phyloP scores from a whole-genome alignment of 169 alveolate genomes.

The Cryptosporidium sp. region DNA sequence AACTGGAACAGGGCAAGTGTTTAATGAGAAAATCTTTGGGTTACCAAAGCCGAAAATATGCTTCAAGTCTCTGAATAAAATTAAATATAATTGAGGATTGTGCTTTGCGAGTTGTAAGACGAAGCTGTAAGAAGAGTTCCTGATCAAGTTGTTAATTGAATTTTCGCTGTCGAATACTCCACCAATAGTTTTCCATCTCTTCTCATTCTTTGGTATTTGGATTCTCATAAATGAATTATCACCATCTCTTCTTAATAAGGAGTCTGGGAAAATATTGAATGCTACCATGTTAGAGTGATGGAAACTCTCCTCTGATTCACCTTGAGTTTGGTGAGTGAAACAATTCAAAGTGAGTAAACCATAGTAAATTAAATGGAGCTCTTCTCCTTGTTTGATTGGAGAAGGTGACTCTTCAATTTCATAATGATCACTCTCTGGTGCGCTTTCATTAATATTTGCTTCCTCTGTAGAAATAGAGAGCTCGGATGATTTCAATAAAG shows the following conservation, averaged over 20 bases:
- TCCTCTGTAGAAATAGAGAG: background rate
- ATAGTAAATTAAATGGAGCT: conserved; percentile 40
- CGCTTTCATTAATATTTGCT: background rate
- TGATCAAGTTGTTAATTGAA: conserved; percentile 12
- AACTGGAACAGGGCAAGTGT: conserved; percentile 27
- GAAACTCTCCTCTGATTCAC: background rate
- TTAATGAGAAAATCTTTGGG: conserved; percentile 9
- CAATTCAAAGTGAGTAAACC: conserved; percentile 54
- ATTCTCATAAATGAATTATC: background rate
- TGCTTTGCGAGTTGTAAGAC: conserved; percentile 34
- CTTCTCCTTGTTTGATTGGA: conserved; percentile 12
- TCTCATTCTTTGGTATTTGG: conserved; percentile 31
- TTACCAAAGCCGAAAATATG: conserved; percentile 10
- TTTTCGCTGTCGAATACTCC: background rate
- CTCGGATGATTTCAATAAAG: background rate
- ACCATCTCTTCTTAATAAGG: conserved; percentile 22
- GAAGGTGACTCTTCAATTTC: background rate
- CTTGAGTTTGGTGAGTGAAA: background rate
- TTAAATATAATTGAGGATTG: conserved; percentile 57
- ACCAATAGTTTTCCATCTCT: conserved; percentile 24
- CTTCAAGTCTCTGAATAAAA: conserved; percentile 42
- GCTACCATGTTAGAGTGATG: conserved; percentile 6
- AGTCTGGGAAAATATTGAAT: conserved; percentile 41
- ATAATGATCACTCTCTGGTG: background rate
- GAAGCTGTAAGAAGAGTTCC: conserved; percentile 39